A percentile compares a stretch with the other conserved stretches of the same genome.
phyloP scores from a whole-genome alignment of 78 protist species.

The Dictyostelium brefeldianum region DNA sequence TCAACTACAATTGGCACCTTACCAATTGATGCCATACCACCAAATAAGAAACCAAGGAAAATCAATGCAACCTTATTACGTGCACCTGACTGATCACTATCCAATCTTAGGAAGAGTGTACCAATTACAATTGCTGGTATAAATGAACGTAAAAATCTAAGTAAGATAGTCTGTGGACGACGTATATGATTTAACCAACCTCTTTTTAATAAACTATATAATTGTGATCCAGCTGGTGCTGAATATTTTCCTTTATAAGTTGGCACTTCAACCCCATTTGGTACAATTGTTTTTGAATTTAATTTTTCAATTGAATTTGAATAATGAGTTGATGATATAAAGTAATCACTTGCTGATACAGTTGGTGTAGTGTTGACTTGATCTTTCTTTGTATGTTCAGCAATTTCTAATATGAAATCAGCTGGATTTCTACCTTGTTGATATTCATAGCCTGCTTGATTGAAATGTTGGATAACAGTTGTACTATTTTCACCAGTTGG shows the following conservation, averaged over 20 bases:
- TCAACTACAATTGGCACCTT: slow-evolving; percentile 58
- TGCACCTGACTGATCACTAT: slow-evolving; percentile 56
- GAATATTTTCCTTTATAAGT: slow-evolving; percentile 13
- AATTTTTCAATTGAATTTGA: background rate
- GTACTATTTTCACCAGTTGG: slow-evolving; percentile 32
- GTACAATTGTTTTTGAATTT: slow-evolving; percentile 23
- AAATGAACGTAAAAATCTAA: slow-evolving; percentile 61
- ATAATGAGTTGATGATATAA: background rate
- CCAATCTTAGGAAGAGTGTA: slow-evolving; percentile 61
- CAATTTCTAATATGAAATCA: slow-evolving; percentile 62
- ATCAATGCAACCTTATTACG: slow-evolving; percentile 55
- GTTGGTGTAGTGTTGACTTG: background rate
- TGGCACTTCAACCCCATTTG: slow-evolving; percentile 14
- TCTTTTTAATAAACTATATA: slow-evolving; percentile 14
- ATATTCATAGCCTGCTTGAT: slow-evolving; percentile 23
- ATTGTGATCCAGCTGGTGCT: slow-evolving; percentile 9
- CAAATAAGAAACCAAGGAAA: slow-evolving; percentile 56
- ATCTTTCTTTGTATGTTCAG: slow-evolving; percentile 20
- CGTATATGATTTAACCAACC: slow-evolving; percentile 72
- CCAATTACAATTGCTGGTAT: slow-evolving; percentile 62
- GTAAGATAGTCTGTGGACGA: slow-evolving; percentile 46
- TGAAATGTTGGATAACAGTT: slow-evolving; percentile 36
- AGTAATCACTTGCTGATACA: background rate
- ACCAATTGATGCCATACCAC: slow-evolving; percentile 72
- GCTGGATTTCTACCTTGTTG: slow-evolving; percentile 65